Evolutionary conservation across 768 basidiomycete genomes (phyloP).

Genomic region (Lactarius psammicola): DNA sequence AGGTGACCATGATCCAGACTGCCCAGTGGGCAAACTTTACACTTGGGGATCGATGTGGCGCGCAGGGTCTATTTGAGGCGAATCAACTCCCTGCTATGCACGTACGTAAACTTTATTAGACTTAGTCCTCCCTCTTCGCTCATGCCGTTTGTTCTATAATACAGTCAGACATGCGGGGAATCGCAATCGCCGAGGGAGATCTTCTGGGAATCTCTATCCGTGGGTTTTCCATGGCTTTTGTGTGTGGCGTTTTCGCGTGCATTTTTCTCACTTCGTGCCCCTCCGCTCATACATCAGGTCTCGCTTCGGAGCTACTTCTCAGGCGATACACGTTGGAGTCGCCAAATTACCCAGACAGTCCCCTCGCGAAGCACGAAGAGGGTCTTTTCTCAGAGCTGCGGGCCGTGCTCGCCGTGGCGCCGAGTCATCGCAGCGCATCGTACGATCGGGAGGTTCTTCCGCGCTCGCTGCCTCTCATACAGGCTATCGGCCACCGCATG

Average conservation of each 20-base stretch:
- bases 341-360: conserved; percentile 43
- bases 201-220: conserved; percentile 47
- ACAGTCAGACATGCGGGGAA: conserved; percentile 31
- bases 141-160: neutral
- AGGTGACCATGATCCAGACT: conserved; percentile 54
- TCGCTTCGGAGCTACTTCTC: conserved; percentile 57
- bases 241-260: conserved; percentile 31
- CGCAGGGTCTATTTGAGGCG: conserved; percentile 62
- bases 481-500: conserved; percentile 63
- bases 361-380: conserved; percentile 50
- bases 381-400: conserved; percentile 36
- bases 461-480: conserved; percentile 50
- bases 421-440: conserved; percentile 46
- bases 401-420: conserved; percentile 14
- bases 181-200: conserved; percentile 50
- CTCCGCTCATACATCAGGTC: conserved; percentile 39
- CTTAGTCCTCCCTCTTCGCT: conserved; percentile 37
- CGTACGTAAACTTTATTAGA: conserved; percentile 36
- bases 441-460: conserved; percentile 58
- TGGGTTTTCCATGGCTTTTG: conserved; percentile 38
- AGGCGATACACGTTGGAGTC: conserved; percentile 52
- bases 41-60: conserved; percentile 64
- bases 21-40: conserved; percentile 50
- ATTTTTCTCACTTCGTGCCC: neutral
- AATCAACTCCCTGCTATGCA: conserved; percentile 59